These are phyloP conservation scores for Sphagnum fallax DNA, from an alignment of 228 moss, liverwort and hornwort genomes.

Conservation along the genomic window DNA sequence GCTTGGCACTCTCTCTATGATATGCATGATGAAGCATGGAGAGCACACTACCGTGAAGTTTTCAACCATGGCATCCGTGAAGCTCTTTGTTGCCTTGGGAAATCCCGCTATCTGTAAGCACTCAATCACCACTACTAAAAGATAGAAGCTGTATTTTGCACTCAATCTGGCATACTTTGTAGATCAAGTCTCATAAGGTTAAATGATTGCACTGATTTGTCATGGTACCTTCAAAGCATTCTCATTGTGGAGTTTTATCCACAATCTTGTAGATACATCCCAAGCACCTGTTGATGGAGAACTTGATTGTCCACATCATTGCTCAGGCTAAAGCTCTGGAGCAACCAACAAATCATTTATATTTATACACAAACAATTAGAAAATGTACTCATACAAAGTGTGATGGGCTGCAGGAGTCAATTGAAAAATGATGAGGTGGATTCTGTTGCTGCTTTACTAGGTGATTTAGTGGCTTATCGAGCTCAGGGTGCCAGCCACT, in stretches of 20 bases:
- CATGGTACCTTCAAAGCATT: too few relatives aligned
- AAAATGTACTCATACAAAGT: too few relatives aligned
- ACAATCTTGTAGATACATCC: too few relatives aligned
- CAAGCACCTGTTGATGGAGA: too few relatives aligned
- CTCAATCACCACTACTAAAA: neutral
- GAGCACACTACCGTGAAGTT: slow-evolving; percentile 81
- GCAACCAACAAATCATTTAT: too few relatives aligned
- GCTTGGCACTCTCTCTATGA: slow-evolving; percentile 86
- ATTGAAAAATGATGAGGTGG: slow-evolving; percentile 60
- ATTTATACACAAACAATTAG: too few relatives aligned
- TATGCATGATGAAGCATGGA: slow-evolving; percentile 67
- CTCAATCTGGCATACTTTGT: too few relatives aligned
- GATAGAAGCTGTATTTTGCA: neutral
- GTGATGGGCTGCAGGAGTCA: slow-evolving; percentile 31
- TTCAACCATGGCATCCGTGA: slow-evolving; percentile 91
- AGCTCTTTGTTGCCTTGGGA: slow-evolving; percentile 79
- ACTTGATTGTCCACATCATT: too few relatives aligned
- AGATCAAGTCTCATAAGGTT: too few relatives aligned
- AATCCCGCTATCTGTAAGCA: slow-evolving; percentile 66
- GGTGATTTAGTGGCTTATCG: slow-evolving; percentile 85
- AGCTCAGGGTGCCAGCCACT: slow-evolving; percentile 79
- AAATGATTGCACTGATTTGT: too few relatives aligned
- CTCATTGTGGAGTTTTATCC: too few relatives aligned
- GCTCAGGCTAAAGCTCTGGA: too few relatives aligned
- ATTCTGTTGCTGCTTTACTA: slow-evolving; percentile 66